Evolutionary conservation across 768 basidiomycete species (phyloP).

Genomic region (Lentinus tigrinus): DNA sequence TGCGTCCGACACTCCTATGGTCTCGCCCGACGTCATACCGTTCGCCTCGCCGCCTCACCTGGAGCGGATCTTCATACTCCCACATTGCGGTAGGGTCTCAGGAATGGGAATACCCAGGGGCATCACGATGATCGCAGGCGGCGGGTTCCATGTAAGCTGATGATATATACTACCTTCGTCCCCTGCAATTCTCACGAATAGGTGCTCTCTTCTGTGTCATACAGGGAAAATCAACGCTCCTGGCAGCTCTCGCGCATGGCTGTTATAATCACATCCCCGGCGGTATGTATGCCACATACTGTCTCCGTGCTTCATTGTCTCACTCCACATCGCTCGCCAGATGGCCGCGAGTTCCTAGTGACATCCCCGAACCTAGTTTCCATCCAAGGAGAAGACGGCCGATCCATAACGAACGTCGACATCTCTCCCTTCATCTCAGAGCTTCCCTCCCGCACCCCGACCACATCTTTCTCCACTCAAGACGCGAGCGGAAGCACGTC

Average conservation of each 20-base stretch:
- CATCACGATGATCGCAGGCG: conserved; percentile 21
- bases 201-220: neutral
- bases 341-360: conserved; percentile 19
- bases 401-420: conserved; percentile 16
- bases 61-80: conserved; percentile 9
- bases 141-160: conserved; percentile 20
- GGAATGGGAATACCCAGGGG: conserved; percentile 19
- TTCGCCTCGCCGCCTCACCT: conserved; percentile 12
- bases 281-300: neutral
- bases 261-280: conserved; percentile 19
- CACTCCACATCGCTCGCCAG: too few relatives aligned
- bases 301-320: too few relatives aligned
- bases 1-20: conserved; percentile 14
- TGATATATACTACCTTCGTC: too few relatives aligned
- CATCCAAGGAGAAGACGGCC: conserved; percentile 20
- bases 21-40: neutral
- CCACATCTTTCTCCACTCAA: conserved; percentile 16
- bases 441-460: conserved; percentile 11
- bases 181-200: too few relatives aligned
- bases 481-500: conserved; percentile 24
- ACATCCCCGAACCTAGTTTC: conserved; percentile 10
- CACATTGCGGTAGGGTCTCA: conserved; percentile 9
- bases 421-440: conserved; percentile 20
- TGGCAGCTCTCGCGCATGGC: conserved; percentile 17
- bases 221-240: conserved; percentile 18